phyloP scores from a whole-genome alignment of 2,329 filamentous ascomycete genomes.

The Ascochyta viciae-villosae region DNA sequence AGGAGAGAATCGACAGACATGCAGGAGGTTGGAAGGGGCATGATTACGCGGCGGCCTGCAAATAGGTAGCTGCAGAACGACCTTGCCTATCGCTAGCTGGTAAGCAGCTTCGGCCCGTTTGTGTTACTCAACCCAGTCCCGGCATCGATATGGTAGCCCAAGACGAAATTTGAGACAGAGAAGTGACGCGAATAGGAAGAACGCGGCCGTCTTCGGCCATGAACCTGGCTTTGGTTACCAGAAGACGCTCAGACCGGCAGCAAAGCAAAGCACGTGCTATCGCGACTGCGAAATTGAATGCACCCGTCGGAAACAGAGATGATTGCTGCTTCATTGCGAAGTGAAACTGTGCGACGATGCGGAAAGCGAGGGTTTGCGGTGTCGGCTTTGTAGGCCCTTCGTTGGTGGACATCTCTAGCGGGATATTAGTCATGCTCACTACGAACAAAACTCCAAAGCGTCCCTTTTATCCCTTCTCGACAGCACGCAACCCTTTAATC shows the following conservation, averaged over 20 bases:
- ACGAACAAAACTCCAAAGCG: neutral
- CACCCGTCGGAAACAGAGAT: neutral
- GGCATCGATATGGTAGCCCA: too few species aligned
- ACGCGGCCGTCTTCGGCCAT: neutral
- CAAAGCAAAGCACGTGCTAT: neutral
- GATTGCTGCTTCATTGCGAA: neutral
- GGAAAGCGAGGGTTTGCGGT: neutral
- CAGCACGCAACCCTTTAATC: neutral
- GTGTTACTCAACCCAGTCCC: too few species aligned
- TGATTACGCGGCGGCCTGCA: neutral
- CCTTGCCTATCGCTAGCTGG: too few species aligned
- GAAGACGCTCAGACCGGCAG: neutral
- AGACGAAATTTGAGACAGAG: too few species aligned
- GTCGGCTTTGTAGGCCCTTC: neutral
- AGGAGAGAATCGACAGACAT: neutral
- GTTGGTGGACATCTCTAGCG: neutral
- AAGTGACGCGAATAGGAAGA: too few species aligned
- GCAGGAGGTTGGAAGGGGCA: neutral
- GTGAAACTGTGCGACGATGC: neutral
- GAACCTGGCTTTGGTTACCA: neutral
- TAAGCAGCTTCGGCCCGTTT: too few species aligned
- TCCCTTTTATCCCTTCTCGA: neutral
- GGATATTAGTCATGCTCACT: neutral
- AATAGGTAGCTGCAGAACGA: too few species aligned
- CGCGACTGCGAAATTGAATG: neutral